Base-by-base conservation (phyloP, 2,329 filamentous ascomycete genomes). In the Dactylellina drechsleri region DNA sequence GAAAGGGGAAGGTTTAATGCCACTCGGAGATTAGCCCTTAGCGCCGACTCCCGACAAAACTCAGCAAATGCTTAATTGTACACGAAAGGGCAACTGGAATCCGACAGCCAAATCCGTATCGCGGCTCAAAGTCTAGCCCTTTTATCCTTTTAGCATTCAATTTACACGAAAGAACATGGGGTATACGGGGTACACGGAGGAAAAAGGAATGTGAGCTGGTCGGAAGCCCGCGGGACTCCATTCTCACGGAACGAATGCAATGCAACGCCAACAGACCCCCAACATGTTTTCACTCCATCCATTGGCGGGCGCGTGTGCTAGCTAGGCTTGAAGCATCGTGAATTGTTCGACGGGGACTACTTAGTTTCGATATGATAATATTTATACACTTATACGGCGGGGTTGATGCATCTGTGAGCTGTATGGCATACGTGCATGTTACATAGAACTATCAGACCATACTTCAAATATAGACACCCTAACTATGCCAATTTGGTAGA, bases 21-120 rank as follows among this genome's bases (percentile, higher is more conserved):
- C 18, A n/a, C 41, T 60, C 57, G 57, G 57, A 60, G 57, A 60
- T 60, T 60, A 60, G 13, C 2, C 23, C 16, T 49, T 28, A 60
- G 18, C 57, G 16, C 57, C 57, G 57, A 60, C 57, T 60, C 18
- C 57, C 57, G 43, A 40, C 15, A 16, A 47, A 47, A 47, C 43
- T 47, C 43, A 47, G 43, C 15, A 47, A 47, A 6, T n/a, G 13
- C 23, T 23, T 36, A 10, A 36, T 36, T 36, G 6, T 36, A 36
- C 10, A 36, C 31, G 31, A 36, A 36, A 10, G 31, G 31, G 31
- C 31, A 36, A 36, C 31, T 36, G 31, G 31, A 36, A 36, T 36
- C 31, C 10, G 6, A 36, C 31, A 36, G 31, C 31, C 10, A 36
- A 36, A 36, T 36, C 31, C 31, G 31, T 36, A 2, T 7, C 5